Percentiles rank a stretch among this genome's conserved stretches.
These are phyloP conservation scores for Magnaporthales sp. DNA, from an alignment of 2,329 filamentous ascomycete species.

Conservation along the genomic window DNA sequence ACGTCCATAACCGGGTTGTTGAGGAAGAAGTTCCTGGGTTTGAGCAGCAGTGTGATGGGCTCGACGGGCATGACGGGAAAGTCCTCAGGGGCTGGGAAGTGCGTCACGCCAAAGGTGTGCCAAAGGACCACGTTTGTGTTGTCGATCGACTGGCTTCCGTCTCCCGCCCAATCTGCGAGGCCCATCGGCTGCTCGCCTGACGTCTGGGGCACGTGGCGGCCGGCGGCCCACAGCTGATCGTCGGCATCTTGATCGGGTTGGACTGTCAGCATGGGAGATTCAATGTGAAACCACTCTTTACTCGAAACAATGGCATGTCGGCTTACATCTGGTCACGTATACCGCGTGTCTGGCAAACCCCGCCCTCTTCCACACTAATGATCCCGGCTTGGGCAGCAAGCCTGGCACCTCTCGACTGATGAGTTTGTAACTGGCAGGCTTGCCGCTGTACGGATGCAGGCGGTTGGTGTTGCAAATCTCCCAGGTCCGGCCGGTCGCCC, in stretches of 20 bases:
- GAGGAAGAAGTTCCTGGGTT: slow-evolving; percentile 76
- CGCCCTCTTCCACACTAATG: slow-evolving; percentile 81
- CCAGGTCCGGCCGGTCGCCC: slow-evolving; percentile 73
- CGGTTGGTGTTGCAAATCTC: slow-evolving; percentile 81
- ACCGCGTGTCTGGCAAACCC: slow-evolving; percentile 82
- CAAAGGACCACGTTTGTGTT: slow-evolving; percentile 76
- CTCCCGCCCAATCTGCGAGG: slow-evolving; percentile 54
- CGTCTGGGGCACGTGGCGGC: slow-evolving; percentile 81
- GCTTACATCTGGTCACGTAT: slow-evolving; percentile 80
- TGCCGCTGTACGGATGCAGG: slow-evolving; percentile 78
- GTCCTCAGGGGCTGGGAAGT: slow-evolving; percentile 84
- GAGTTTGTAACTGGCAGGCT: slow-evolving; percentile 80
- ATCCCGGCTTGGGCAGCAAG: slow-evolving; percentile 70
- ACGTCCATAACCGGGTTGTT: slow-evolving; percentile 76
- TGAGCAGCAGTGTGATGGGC: slow-evolving; percentile 71
- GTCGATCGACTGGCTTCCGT: slow-evolving; percentile 24
- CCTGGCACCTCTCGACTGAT: slow-evolving; percentile 76
- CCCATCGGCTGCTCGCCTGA: slow-evolving; percentile 69
- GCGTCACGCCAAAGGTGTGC: slow-evolving; percentile 88
- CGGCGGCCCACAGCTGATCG: slow-evolving; percentile 75
- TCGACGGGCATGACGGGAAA: slow-evolving; percentile 88
- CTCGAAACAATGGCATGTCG: neutral
- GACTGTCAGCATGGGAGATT: slow-evolving; percentile 4
- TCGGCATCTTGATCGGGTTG: slow-evolving; percentile 52
- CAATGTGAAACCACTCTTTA: no score